Evolutionary conservation across 768 basidiomycete genomes (phyloP), one percentile per base, ranked within the genome.

Genomic region (Crucibulum laeve): DNA sequence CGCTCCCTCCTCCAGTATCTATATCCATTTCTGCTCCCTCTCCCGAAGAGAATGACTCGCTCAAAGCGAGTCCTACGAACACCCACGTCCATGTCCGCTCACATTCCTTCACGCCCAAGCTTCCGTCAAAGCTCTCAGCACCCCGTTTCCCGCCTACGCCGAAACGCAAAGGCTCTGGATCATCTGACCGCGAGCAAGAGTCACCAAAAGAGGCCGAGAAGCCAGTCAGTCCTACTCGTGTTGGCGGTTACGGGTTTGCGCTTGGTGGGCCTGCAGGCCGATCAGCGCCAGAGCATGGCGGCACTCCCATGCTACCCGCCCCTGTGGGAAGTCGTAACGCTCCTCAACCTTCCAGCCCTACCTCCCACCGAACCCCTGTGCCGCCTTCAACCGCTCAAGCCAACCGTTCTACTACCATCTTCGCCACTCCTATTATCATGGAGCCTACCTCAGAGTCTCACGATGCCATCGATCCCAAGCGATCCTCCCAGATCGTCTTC

Each of bases 401-500:
- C 25, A 48, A 26, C 33, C 56, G 46, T 44, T 37, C 49, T 46
- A 71, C 60, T 1, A 60, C 68, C 0, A 56, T 76, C 4, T 66
- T 82, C 3, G 68, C 72, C 1, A 79, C 81, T 5, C 82, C 80
- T 2, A 47, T 57, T 6, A 62, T 76, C 46, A 48, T 75, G 24
- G 78, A 79, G 43, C 67, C 72, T 3, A 48, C 56, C 0, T 53
- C 61, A 41, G 54, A 52, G 5, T 65, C 65, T 7, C 56, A 64
- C 3, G 64, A 58, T 22, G 44, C 46, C 4, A 47, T 28, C 17
- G 69, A 76, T 39, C 55, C 67, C 13, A 84, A 74, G 53, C 76
- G 87, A 14, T 67, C 81, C 0, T 92, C 91, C 1, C 91, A 94
- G 61, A 83, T 92, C 43, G 69, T 91, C 10, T 82, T 83, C 51